Evolutionary conservation across 768 basidiomycete genomes (phyloP).

Genomic region (Lactarius pseudohatsudake): DNA sequence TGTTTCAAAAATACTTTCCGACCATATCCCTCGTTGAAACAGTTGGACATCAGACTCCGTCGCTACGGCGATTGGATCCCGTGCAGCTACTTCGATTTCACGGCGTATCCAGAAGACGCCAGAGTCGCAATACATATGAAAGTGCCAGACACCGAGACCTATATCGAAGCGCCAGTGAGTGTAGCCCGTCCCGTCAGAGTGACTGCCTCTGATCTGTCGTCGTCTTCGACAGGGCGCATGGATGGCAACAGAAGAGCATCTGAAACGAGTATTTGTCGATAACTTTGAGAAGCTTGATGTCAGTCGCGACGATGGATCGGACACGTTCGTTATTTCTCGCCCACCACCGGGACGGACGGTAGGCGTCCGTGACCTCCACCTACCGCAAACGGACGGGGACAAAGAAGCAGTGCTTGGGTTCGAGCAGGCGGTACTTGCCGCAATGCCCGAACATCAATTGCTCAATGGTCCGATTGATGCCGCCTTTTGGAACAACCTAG

Average conservation of each 20-base stretch:
- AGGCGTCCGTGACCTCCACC: constrained; percentile 1
- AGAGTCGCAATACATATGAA: background rate
- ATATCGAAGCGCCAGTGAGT: constrained; percentile 1
- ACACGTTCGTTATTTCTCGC: constrained; percentile 6
- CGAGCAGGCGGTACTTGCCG: constrained; percentile 1
- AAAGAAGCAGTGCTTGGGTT: background rate
- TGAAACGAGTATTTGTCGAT: background rate
- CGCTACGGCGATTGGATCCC: background rate
- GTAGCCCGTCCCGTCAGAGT: background rate
- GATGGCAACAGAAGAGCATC: background rate
- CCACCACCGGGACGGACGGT: background rate
- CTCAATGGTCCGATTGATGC: background rate
- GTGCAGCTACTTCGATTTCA: constrained; percentile 9
- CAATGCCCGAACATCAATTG: background rate
- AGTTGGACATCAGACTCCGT: background rate
- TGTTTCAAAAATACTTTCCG: background rate
- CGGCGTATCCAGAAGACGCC: background rate
- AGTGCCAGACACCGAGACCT: background rate
- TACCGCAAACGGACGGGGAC: background rate
- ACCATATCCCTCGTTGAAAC: constrained; percentile 12
- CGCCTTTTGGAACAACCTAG: background rate
- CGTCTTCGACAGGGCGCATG: background rate
- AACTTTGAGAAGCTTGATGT: constrained; percentile 2
- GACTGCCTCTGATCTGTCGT: background rate
- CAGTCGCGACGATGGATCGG: constrained; percentile 1